These are phyloP conservation scores for Paraconiothyrium brasiliense DNA, from an alignment of 2,329 filamentous ascomycete species.

Conservation along the genomic window DNA sequence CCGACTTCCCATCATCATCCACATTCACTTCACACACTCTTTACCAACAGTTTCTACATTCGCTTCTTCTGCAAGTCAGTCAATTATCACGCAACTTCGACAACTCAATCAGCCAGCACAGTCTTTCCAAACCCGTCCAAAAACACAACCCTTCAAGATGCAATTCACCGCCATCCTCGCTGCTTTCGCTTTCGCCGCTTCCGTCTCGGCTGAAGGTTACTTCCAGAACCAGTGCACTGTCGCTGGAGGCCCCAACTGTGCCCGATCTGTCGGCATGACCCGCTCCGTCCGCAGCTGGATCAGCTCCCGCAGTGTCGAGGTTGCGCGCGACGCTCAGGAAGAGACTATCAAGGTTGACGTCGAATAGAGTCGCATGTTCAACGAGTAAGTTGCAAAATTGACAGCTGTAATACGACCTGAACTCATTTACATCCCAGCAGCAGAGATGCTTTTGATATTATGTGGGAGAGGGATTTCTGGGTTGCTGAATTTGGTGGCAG, in stretches of 20 bases:
- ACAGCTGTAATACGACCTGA: too few species aligned
- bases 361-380: too few species aligned
- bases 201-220: neutral
- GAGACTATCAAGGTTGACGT: too few species aligned
- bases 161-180: neutral
- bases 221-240: neutral
- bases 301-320: neutral
- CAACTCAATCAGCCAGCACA: neutral
- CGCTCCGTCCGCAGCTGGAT: neutral
- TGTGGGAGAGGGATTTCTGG: too few species aligned
- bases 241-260: neutral
- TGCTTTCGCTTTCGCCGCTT: neutral
- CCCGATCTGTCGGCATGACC: neutral
- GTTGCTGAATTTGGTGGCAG: too few species aligned
- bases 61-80: neutral
- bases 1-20: neutral
- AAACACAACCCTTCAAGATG: neutral
- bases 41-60: neutral
- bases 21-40: constrained; percentile 2
- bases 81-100: neutral
- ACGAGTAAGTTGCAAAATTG: too few species aligned
- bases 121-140: neutral
- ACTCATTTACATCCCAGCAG: too few species aligned
- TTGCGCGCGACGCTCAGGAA: too few species aligned
- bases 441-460: too few species aligned